Base-by-base conservation (phyloP, 306 rosid species). In the Casuarina cunninghamiana region DNA sequence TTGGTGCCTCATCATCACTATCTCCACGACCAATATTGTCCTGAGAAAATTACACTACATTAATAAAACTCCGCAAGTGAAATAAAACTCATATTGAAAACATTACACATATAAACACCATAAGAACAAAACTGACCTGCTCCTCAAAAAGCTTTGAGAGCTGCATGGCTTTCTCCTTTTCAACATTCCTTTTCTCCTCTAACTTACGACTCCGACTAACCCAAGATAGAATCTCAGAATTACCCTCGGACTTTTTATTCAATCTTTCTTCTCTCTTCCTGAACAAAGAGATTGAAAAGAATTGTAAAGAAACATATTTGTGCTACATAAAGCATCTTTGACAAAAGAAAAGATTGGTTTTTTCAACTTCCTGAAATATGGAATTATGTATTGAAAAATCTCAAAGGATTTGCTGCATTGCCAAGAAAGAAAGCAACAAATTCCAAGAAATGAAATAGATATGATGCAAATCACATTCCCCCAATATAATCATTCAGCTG, bases 101-200 rank as follows among this genome's bases (percentile, higher is more conserved):
- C 32, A 63, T n/a, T 61, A 76, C 46, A 21, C 39, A 70, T 48
- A 75, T 3, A 79, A 82, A 62, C 35, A 68, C 15, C 17, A 48
- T 1, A 19, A 38, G n/a, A 35, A 54, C 57, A 41, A 46, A 75
- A 83, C 78, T 69, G 51, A 94, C 98, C 96, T 91, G 99, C 86
- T 95, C 99, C 88, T 89, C 97, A 72, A 95, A 93, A 74, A 88
- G 77, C 84, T 88, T 92, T 57, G 98, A 92, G 78, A 88, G 93
- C 87, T 88, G 95, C 85, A 86, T 46, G 65, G 89, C 97, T 88
- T 84, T 92, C 79, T 87, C 78, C 79, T 87, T 94, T 82, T 89
- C 90, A 73, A 78, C 77, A 76, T 68, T 83, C 80, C 75, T 86
- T 81, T 84, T 86, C 48, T 86, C 90, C 84, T 84, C 92, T 10